Evolutionary conservation across 2,329 filamentous ascomycete species (phyloP), one percentile per base, ranked within the genome.

Genomic region (Talaromyces rugulosus): DNA sequence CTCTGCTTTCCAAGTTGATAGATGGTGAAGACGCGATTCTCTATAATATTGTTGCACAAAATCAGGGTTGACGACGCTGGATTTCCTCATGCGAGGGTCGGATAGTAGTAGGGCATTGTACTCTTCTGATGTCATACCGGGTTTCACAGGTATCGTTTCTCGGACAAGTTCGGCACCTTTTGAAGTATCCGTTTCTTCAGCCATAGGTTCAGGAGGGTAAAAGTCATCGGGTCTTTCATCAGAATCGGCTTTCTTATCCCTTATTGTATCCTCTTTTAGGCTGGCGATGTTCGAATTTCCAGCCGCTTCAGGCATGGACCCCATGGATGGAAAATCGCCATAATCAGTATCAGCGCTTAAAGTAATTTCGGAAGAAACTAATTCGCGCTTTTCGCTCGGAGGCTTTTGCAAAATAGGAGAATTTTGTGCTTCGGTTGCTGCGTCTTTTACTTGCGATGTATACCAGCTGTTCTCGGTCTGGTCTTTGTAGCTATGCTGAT

Each of bases 1-100:
- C 63, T 96, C 91, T 1, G 94, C 90, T 80, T 98, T 99, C 96
- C 95, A 98, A 0, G 91, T 92, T 0, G 94, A 97, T 0, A 99
- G 80, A 72, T 99, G 95, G 75, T 99, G 96, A 23, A 99, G 82
- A 28, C 95, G 89, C 64, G 94, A 98, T 76, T 98, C 93, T 4
- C 92, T 90, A 72, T 98, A 99, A 71, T 91, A 99, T 64, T 98
- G 93, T 66, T 94, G 90, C 1, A 99, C 81, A 64, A 99, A 99
- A 40, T 95, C 88, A 0, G 96, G 95, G 67, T 99, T 96, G 8
- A 92, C 90, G 1, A 92, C 92, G 1, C 93, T 96, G 0, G 92
- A 92, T 70, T 96, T 95, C 63, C 91, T 86, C 68, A 96, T 87
- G 36, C 88, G 87, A 2, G 95, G 92, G 70, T 98, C 92, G 2